Base-by-base conservation (phyloP, 352 stramenopile genomes). In the Pythium guiyangense region DNA sequence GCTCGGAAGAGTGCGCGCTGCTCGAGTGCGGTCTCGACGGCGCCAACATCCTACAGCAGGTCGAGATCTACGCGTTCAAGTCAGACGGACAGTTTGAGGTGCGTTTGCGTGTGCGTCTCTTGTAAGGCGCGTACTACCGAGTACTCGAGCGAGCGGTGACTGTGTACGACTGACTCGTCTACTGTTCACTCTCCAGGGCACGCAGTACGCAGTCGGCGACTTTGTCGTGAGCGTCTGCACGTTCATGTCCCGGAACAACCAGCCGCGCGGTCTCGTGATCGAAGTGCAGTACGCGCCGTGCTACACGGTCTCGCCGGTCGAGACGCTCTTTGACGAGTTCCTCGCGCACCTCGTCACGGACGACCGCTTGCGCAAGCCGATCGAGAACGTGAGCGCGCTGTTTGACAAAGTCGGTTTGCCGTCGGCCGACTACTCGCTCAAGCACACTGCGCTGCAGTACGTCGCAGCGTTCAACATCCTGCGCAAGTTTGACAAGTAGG, bases 51-150 rank as follows among this genome's bases (percentile, higher is more conserved):
- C 65, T 94, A 40, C 84, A 94, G 65, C 84, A 94, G 51, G 82
- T 92, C 48, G 84, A 94, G 67, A 94, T 94, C 64, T 94, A 94
- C 65, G 79, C 84, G 25, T 90, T 90, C 70, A 94, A 94, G 64
- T 91, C 81, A 39, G 81, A 94, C 52, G 84, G 82, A 12, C 84
- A 94, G 63, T 94, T 94, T 58, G 84, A 94, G 75, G 77, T 86
- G 56, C 31, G 52, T 37, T 3, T 31, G 4, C 11, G 9, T 27
- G 20, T 46, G 11, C n/a, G n/a, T n/a, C n/a, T n/a, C 15, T 31
- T 22, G 18, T 57, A 40, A 18, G 18, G 39, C 6, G 31, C 9
- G 31, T 37, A 9, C 31, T 8, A 3, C 3, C 29, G 29, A 34
- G 29, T 6, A 6, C 29, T 6, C 3, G 3, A 3, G 29, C 29